These are phyloP conservation scores for Penicillium fimorum DNA, from an alignment of 495 filamentous ascomycete genomes.

Conservation along the genomic window DNA sequence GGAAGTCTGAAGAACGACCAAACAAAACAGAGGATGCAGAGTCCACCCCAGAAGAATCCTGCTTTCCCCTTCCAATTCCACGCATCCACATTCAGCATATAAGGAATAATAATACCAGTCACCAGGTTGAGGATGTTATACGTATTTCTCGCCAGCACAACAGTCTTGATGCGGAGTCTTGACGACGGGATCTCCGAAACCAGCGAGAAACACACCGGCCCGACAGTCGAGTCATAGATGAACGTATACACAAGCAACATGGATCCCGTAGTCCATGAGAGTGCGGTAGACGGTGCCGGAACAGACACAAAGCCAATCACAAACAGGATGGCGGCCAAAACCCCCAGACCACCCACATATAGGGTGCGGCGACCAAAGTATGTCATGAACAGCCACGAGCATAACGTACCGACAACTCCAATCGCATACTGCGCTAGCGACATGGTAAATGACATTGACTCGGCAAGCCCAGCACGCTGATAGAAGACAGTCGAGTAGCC, in stretches of 20 bases:
- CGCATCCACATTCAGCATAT: slow-evolving; percentile 65
- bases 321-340: slow-evolving; percentile 50
- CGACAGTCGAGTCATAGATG: slow-evolving; percentile 55
- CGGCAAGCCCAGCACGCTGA: slow-evolving; percentile 37
- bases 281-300: slow-evolving; percentile 39
- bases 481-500: slow-evolving; percentile 77
- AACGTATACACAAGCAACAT: slow-evolving; percentile 59
- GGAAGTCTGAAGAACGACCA: slow-evolving; percentile 57
- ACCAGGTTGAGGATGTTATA: slow-evolving; percentile 59
- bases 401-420: slow-evolving; percentile 29
- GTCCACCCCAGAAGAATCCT: slow-evolving; percentile 65
- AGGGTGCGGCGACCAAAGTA: slow-evolving; percentile 53
- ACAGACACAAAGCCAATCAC: slow-evolving; percentile 63
- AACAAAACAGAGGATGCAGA: slow-evolving; percentile 39
- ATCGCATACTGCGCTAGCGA: slow-evolving; percentile 29
- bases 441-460: slow-evolving; percentile 32
- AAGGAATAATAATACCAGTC: slow-evolving; percentile 63
- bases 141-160: slow-evolving; percentile 58
- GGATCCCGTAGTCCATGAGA: slow-evolving; percentile 52
- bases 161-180: slow-evolving; percentile 60
- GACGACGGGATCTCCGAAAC: slow-evolving; percentile 58
- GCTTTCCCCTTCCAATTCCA: slow-evolving; percentile 64
- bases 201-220: slow-evolving; percentile 62
- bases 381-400: slow-evolving; percentile 32
- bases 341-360: slow-evolving; percentile 49